Percentiles rank a stretch among this genome's conserved stretches.
These are phyloP conservation scores for Teratosphaeria zuluensis DNA, from an alignment of 2,329 filamentous ascomycete species.

Conservation along the genomic window DNA sequence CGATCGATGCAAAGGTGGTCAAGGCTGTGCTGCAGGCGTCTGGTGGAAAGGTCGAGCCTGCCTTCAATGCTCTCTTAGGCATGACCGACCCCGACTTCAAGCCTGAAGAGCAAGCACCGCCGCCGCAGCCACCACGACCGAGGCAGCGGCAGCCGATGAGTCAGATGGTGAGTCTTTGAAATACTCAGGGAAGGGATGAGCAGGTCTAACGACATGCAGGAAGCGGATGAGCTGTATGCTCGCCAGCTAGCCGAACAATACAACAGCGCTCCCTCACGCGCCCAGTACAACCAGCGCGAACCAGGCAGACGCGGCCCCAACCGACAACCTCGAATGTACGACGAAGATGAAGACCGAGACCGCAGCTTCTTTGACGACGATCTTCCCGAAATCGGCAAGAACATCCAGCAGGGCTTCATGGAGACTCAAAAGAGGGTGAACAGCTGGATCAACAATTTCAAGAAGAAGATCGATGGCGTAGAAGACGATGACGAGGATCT, in stretches of 20 bases:
- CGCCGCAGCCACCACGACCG: slow-evolving; percentile 72
- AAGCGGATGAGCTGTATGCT: slow-evolving; percentile 84
- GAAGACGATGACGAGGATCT: slow-evolving; percentile 60
- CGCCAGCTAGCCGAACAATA: slow-evolving; percentile 90
- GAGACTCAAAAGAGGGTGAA: slow-evolving; percentile 93
- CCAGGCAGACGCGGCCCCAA: slow-evolving; percentile 25
- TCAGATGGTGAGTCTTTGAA: slow-evolving; percentile 47
- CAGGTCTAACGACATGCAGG: slow-evolving; percentile 24
- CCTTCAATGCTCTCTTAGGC: slow-evolving; percentile 84
- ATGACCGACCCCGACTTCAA: slow-evolving; percentile 46
- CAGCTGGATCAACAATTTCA: slow-evolving; percentile 80
- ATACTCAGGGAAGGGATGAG: background rate
- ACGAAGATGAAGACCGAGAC: slow-evolving; percentile 53
- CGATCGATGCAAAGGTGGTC: slow-evolving; percentile 68
- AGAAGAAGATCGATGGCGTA: slow-evolving; percentile 88
- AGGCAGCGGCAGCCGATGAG: slow-evolving; percentile 51
- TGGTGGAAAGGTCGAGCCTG: slow-evolving; percentile 76
- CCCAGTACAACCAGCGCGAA: slow-evolving; percentile 26
- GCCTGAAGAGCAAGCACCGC: slow-evolving; percentile 54
- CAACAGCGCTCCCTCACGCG: slow-evolving; percentile 26
- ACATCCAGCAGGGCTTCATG: slow-evolving; percentile 84
- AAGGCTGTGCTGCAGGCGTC: slow-evolving; percentile 84
- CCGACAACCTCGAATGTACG: slow-evolving; percentile 41
- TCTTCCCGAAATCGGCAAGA: slow-evolving; percentile 83
- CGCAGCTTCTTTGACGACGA: slow-evolving; percentile 95